These are phyloP conservation scores for Dioszegia crocea DNA, from an alignment of 768 basidiomycete species.

Conservation along the genomic window DNA sequence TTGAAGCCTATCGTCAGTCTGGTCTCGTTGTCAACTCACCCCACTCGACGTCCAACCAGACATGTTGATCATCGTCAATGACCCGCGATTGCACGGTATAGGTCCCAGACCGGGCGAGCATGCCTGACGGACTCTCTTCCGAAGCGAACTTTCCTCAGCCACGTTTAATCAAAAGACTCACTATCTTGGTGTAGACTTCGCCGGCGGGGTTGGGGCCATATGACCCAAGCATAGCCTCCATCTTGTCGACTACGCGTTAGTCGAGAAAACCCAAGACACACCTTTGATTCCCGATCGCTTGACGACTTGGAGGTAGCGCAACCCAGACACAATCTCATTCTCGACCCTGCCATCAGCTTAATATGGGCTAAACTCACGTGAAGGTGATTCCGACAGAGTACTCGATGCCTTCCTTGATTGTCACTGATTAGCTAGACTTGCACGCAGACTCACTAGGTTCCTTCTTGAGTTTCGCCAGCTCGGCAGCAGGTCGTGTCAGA, in stretches of 20 bases:
- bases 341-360: constrained; percentile 60
- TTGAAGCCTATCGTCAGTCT: constrained; percentile 59
- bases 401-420: constrained; percentile 59
- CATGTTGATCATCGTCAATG: constrained; percentile 75
- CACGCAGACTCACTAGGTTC: constrained; percentile 54
- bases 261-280: constrained; percentile 42
- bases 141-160: constrained; percentile 39
- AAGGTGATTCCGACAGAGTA: constrained; percentile 59
- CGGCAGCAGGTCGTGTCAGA: constrained; percentile 56
- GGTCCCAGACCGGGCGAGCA: constrained; percentile 74
- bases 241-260: constrained; percentile 68
- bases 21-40: constrained; percentile 27
- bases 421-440: constrained; percentile 19
- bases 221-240: constrained; percentile 74
- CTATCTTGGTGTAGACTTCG: constrained; percentile 63
- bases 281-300: constrained; percentile 73
- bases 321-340: constrained; percentile 67
- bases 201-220: constrained; percentile 65
- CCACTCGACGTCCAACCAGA: constrained; percentile 81
- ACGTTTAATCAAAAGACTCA: constrained; percentile 55
- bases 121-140: constrained; percentile 61
- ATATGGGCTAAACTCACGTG: constrained; percentile 54
- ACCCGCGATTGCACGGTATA: constrained; percentile 78
- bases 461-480: constrained; percentile 63
- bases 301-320: constrained; percentile 75